Evolutionary conservation across 116 monocot species (phyloP).

Genomic region (Phalaenopsis hybrid): DNA sequence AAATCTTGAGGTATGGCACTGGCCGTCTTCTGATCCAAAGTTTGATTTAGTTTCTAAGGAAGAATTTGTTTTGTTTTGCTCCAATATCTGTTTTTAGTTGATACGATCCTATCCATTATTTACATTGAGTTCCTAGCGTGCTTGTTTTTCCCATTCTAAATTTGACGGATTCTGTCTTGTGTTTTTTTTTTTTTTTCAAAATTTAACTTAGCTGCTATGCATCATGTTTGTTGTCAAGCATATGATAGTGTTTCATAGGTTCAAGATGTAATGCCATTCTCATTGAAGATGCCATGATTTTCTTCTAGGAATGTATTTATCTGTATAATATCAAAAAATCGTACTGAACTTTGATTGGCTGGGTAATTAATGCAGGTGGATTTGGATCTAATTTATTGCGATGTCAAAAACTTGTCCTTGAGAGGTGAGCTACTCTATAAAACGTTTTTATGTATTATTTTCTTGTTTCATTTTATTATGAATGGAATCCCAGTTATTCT

Average conservation of each 20-base stretch:
- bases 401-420: slow-evolving; percentile 57
- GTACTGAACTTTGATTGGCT: slow-evolving; percentile 4
- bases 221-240: background rate
- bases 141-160: background rate
- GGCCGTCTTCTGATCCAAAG: background rate
- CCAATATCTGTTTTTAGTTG: background rate
- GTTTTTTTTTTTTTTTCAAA: background rate
- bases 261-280: background rate
- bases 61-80: background rate
- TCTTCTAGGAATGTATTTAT: background rate
- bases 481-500: background rate
- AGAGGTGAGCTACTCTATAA: slow-evolving; percentile 43
- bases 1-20: slow-evolving; percentile 67
- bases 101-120: background rate
- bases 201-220: background rate
- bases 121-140: background rate
- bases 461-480: background rate
- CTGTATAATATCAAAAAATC: background rate
- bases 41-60: background rate
- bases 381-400: slow-evolving; percentile 60
- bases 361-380: slow-evolving; percentile 50
- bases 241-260: background rate
- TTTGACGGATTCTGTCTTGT: background rate
- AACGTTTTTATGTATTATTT: background rate
- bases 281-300: background rate